A percentile compares a stretch with the other conserved stretches of the same genome.
Conservation (phyloP, 2,329 filamentous ascomycete species). For the Seiridium unicorne region DNA sequence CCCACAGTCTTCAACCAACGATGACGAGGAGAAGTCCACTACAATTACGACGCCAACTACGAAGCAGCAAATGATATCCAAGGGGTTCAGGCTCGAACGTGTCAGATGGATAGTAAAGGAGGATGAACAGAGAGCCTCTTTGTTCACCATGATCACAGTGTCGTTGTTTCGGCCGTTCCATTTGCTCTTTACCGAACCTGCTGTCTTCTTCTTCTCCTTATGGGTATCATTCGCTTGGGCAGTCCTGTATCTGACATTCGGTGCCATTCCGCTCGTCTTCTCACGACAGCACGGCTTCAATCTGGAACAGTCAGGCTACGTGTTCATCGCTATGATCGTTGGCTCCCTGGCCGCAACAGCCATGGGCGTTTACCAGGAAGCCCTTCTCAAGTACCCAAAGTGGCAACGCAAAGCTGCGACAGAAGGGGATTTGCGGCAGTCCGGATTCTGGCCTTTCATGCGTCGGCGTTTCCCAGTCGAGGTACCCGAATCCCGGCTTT, state of each 20-base stretch:
- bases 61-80: background rate
- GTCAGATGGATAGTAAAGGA: constrained; percentile 78
- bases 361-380: constrained; percentile 71
- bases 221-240: constrained; percentile 93
- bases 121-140: constrained; percentile 71
- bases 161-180: constrained; percentile 78
- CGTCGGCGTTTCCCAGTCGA: constrained; percentile 45
- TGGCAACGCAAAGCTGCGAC: constrained; percentile 30
- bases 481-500: constrained; percentile 75
- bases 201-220: constrained; percentile 82
- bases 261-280: constrained; percentile 78
- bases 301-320: constrained; percentile 63
- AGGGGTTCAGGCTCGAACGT: constrained; percentile 37
- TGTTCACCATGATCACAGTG: constrained; percentile 68
- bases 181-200: constrained; percentile 71
- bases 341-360: constrained; percentile 65
- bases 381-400: constrained; percentile 49
- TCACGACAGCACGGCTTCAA: constrained; percentile 64
- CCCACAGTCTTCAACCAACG: background rate
- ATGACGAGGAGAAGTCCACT: constrained; percentile 13
- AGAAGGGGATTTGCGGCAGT: constrained; percentile 14
- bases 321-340: constrained; percentile 72
- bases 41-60: background rate
- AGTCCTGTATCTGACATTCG: constrained; percentile 81
- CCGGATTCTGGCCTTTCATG: constrained; percentile 43